phyloP scores from a whole-genome alignment of 1,284 basidiomycete species.

The Leccinum angustisporum region DNA sequence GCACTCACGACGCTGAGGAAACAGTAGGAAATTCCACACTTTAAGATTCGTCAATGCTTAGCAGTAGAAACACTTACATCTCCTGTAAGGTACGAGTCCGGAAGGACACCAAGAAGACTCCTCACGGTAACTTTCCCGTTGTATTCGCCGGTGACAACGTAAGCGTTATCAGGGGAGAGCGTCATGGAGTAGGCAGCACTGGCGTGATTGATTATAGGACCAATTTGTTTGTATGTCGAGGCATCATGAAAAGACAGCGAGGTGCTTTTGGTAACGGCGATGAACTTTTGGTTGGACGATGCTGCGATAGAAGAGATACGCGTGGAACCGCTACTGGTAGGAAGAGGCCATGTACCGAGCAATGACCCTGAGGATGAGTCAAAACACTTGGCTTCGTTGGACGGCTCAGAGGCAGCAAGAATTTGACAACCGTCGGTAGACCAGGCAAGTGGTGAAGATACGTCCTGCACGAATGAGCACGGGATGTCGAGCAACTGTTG shows the following conservation, averaged over 20 bases:
- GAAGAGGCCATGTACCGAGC: neutral
- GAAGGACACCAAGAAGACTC: neutral
- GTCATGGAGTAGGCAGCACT: neutral
- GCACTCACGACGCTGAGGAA: neutral
- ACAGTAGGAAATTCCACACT: too few relatives aligned
- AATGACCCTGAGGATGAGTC: neutral
- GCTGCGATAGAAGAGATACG: neutral
- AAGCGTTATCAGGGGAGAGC: neutral
- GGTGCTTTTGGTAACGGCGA: neutral
- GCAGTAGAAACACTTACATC: neutral
- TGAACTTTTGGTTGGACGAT: neutral
- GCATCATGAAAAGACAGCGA: neutral
- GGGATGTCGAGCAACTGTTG: neutral
- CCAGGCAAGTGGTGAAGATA: neutral
- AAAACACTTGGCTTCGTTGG: neutral
- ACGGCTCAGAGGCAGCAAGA: neutral
- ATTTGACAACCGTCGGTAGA: neutral
- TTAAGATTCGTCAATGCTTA: neutral
- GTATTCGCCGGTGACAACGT: neutral
- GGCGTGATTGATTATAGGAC: neutral
- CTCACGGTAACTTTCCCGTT: neutral
- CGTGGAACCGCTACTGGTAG: neutral
- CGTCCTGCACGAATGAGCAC: neutral
- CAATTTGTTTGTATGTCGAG: neutral
- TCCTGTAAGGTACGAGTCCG: neutral